Conservation (phyloP, 2,329 filamentous ascomycete genomes). For the Thelonectria olida region DNA sequence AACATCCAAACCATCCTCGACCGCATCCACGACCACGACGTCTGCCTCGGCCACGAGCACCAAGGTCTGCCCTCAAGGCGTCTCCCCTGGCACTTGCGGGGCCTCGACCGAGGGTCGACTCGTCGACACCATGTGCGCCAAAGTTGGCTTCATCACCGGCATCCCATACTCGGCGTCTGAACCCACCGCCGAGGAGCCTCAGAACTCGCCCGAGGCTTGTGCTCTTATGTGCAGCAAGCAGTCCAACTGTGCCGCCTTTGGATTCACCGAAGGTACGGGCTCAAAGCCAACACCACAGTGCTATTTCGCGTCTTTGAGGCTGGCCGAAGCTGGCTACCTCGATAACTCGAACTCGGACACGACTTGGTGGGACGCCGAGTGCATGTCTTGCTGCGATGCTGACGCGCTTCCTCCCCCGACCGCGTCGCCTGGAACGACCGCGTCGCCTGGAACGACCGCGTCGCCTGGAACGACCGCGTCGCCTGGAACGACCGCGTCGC, state of each 20-base stretch:
- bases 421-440: neutral
- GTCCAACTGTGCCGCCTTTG: neutral
- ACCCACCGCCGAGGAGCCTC: neutral
- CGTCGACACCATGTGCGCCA: neutral
- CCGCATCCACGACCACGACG: neutral
- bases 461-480: neutral
- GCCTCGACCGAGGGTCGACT: neutral
- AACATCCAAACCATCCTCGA: neutral
- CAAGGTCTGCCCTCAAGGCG: neutral
- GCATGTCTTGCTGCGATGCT: slow-evolving; percentile 46
- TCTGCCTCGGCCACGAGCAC: neutral
- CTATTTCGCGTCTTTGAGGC: neutral
- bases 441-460: neutral
- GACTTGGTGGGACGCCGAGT: slow-evolving; percentile 6
- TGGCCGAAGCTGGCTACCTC: neutral
- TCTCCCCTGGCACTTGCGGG: neutral
- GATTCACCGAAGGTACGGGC: neutral
- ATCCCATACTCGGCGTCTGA: neutral
- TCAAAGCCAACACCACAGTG: neutral
- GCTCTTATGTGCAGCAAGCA: neutral
- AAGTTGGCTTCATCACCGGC: neutral
- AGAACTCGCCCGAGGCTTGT: neutral
- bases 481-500: neutral
- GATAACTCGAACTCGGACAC: neutral
- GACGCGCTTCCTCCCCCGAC: slow-evolving; percentile 28